Evolutionary conservation across 176 grass and related monocot genomes (phyloP).

Genomic region (Leersia perrieri): DNA sequence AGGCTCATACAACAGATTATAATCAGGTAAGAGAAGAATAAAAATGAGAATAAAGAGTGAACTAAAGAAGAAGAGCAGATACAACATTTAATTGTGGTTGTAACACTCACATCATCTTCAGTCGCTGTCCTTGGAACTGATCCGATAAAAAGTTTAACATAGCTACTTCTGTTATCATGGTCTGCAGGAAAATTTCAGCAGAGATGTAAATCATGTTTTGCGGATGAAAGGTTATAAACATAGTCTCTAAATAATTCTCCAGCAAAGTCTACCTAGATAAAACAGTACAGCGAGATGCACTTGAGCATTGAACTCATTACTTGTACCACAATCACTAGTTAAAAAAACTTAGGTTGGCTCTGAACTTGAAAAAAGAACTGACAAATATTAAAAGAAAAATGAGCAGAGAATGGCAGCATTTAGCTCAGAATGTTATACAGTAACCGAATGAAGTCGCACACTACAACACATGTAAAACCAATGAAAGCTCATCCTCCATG

Average conservation of each 20-base stretch:
- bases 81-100: background rate
- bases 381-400: background rate
- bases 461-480: background rate
- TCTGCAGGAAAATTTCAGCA: slow-evolving; percentile 52
- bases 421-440: background rate
- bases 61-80: background rate
- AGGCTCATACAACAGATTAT: background rate
- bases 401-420: background rate
- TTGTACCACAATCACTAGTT: background rate
- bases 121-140: slow-evolving; percentile 87
- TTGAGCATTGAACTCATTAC: background rate
- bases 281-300: background rate
- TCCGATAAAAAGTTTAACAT: slow-evolving; percentile 95
- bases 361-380: background rate
- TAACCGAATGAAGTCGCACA: no score
- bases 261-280: background rate
- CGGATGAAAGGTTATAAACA: background rate
- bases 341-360: background rate
- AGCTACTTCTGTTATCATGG: slow-evolving; percentile 57
- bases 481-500: background rate
- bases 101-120: slow-evolving; percentile 83
- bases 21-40: background rate
- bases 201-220: slow-evolving; percentile 16
- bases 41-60: slow-evolving; percentile 10
- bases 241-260: background rate